Conservation (phyloP, 148 eudicot genomes). For the Rheum nobile region DNA sequence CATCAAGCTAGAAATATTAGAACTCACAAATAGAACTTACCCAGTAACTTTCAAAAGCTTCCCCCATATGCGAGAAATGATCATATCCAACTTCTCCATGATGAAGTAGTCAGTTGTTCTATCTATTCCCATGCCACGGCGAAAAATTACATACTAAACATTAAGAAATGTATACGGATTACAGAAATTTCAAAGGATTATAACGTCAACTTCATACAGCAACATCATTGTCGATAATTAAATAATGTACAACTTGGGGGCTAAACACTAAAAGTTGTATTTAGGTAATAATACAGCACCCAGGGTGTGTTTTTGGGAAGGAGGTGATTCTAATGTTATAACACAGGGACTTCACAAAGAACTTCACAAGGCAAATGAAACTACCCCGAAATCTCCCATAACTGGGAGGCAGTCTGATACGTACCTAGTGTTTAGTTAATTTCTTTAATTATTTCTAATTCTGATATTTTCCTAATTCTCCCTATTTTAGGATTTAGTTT, state of each 20-base stretch:
- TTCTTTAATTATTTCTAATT: no score
- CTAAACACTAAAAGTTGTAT: background rate
- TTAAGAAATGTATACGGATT: background rate
- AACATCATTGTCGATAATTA: background rate
- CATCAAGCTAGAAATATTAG: background rate
- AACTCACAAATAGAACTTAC: slow-evolving; percentile 20
- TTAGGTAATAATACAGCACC: background rate
- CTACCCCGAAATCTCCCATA: no score
- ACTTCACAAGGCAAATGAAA: no score
- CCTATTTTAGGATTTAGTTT: no score
- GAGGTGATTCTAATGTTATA: no score
- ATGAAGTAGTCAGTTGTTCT: slow-evolving; percentile 73
- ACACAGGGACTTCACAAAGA: no score
- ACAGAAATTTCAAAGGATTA: background rate
- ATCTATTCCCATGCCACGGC: slow-evolving; percentile 97
- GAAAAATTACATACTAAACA: slow-evolving; percentile 69
- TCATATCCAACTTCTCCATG: slow-evolving; percentile 92
- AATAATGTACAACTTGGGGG: background rate
- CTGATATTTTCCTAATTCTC: no score
- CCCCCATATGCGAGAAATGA: slow-evolving; percentile 69
- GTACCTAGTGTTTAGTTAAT: no score
- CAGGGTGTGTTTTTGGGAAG: no score
- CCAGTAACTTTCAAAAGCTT: slow-evolving; percentile 66
- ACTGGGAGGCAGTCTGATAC: no score
- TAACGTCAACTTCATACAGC: background rate